Conservation (phyloP, 2,329 filamentous ascomycete species). For the Calonectria leucothoes region DNA sequence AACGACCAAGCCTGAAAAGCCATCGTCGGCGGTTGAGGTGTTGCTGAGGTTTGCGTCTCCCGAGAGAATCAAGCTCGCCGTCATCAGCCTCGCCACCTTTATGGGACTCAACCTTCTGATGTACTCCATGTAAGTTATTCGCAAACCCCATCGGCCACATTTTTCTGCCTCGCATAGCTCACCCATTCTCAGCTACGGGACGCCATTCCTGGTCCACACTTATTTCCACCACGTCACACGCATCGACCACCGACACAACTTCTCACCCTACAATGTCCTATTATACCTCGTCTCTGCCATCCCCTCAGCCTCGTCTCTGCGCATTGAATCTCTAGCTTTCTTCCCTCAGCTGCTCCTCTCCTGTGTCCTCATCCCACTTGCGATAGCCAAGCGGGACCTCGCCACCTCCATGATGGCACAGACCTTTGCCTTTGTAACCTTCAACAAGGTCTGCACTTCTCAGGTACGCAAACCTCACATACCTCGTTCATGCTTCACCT, state of each 20-base stretch:
- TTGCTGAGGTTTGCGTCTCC: conserved; percentile 61
- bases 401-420: conserved; percentile 90
- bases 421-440: conserved; percentile 96
- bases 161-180: neutral
- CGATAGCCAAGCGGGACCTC: conserved; percentile 83
- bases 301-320: conserved; percentile 52
- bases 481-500: neutral
- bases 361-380: conserved; percentile 79
- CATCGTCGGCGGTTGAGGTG: conserved; percentile 35
- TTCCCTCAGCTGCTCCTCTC: conserved; percentile 87
- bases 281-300: conserved; percentile 86
- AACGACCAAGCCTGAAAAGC: neutral
- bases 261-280: conserved; percentile 94
- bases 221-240: conserved; percentile 93
- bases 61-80: conserved; percentile 67
- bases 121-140: conserved; percentile 73
- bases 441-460: conserved; percentile 99
- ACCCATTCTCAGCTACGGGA: conserved; percentile 72
- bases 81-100: conserved; percentile 80
- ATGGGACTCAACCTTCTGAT: conserved; percentile 79
- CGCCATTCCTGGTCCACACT: conserved; percentile 87
- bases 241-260: conserved; percentile 97
- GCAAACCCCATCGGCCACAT: neutral
- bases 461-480: conserved; percentile 70
- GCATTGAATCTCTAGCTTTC: conserved; percentile 86